Evolutionary conservation across 2,329 filamentous ascomycete genomes (phyloP).

Genomic region (Phaeosphaeria sp.): DNA sequence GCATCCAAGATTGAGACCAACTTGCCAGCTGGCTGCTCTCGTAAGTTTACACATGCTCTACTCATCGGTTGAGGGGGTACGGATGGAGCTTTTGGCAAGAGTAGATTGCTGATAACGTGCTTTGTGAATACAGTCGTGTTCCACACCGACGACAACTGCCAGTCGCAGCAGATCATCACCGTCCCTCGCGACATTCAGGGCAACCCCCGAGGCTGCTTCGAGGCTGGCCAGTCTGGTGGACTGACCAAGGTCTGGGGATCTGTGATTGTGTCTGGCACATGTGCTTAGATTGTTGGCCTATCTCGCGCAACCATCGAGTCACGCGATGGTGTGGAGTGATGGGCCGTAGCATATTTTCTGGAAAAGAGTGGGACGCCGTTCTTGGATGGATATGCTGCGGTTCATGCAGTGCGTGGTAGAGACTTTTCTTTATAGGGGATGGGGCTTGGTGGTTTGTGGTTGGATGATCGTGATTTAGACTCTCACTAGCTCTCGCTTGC

Average conservation of each 20-base stretch:
- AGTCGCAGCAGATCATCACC: background rate
- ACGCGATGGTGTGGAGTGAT: too few species aligned
- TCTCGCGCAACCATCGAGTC: background rate
- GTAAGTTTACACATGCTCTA: too few species aligned
- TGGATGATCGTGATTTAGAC: background rate
- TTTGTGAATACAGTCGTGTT: constrained; percentile 5
- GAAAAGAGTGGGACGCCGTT: background rate
- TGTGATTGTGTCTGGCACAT: background rate
- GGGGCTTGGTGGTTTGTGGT: background rate
- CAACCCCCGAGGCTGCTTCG: too few species aligned
- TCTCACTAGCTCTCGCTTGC: background rate
- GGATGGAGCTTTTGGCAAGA: too few species aligned
- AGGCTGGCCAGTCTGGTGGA: background rate
- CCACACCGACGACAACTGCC: constrained; percentile 5
- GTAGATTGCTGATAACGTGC: too few species aligned
- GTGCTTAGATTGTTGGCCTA: background rate
- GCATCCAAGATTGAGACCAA: background rate
- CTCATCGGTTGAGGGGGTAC: too few species aligned
- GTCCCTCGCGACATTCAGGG: constrained; percentile 3
- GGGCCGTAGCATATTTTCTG: background rate
- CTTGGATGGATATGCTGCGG: background rate
- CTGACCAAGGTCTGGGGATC: constrained; percentile 5
- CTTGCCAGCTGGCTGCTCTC: constrained; percentile 2
- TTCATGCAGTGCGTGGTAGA: background rate
- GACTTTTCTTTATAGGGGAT: background rate